These are phyloP conservation scores for Globisporangium rhizosaccharum DNA, from an alignment of 352 stramenopile genomes.

Conservation along the genomic window DNA sequence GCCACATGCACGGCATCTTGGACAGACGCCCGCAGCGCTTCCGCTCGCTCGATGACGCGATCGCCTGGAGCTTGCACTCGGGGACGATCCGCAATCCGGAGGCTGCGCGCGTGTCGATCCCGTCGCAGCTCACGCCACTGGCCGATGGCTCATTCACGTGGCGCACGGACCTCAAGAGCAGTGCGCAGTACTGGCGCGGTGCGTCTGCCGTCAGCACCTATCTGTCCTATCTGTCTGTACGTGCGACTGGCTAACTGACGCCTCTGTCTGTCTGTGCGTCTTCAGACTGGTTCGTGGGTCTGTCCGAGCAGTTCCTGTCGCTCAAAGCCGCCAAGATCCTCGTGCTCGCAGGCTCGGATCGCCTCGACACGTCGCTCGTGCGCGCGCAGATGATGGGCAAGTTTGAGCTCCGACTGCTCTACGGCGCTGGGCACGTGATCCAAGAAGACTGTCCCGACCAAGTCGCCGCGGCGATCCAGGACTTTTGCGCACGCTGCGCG, in stretches of 20 bases:
- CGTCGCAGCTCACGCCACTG: conserved; percentile 56
- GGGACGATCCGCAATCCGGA: conserved; percentile 71
- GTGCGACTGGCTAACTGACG: not conserved
- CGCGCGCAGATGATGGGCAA: conserved; percentile 90
- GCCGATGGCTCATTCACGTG: conserved; percentile 57
- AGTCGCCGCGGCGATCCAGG: conserved; percentile 51
- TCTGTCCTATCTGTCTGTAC: not conserved
- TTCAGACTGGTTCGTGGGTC: conserved; percentile 75
- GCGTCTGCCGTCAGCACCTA: not conserved
- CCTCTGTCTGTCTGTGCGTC: conserved; percentile 2
- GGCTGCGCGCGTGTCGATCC: conserved; percentile 72
- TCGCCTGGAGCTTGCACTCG: conserved; percentile 77
- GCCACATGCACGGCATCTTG: conserved; percentile 82
- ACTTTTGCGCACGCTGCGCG: conserved; percentile 58
- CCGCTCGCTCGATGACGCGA: conserved; percentile 56
- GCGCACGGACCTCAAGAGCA: conserved; percentile 74
- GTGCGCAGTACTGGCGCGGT: conserved; percentile 75
- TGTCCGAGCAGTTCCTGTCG: conserved; percentile 83
- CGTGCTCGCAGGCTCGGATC: conserved; percentile 78
- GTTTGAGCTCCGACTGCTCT: conserved; percentile 84
- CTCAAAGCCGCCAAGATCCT: conserved; percentile 78
- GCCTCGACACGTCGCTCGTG: conserved; percentile 84
- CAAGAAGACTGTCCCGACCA: conserved; percentile 84
- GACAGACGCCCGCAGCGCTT: conserved; percentile 65
- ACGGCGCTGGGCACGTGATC: conserved; percentile 85